Base-by-base conservation (phyloP, 176 grass and related monocot genomes). In the Oryza coarctata region DNA sequence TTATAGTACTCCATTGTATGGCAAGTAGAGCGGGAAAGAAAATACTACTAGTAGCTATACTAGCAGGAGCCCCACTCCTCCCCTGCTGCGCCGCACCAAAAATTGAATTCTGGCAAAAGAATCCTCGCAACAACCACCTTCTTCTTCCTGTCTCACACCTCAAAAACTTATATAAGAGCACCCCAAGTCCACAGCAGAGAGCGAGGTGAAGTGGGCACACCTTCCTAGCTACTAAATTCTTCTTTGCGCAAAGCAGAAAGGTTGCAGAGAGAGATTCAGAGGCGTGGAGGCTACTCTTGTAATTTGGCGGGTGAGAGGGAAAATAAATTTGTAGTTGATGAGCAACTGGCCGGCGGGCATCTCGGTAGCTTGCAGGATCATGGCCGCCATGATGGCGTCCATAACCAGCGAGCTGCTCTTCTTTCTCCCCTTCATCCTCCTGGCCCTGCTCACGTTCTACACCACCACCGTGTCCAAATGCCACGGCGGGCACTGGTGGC, bases 401-500 rank as follows among this genome's bases (percentile, higher is more conserved):
- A 91, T 91, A 49, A 84, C 84, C 45, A 74, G 84, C 82, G 88
- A 91, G 77, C 82, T 90, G 26, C 82, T 91, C 77, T 89, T 95
- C 83, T 88, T 90, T 84, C 80, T 95, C 65, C 88, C 90, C 33
- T 85, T 92, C 63, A 7, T 82, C 82, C 87, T 95, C 14, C 41
- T 91, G 61, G 85, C 95, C 13, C 82, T 98, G 45, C 87, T 98
- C 85, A 82, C 85, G 79, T 87, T 94, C 70, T 98, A 89, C 74
- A 78, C 86, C 82, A 86, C 70, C 68, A 70, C 70, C 39, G 85
- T 63, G 1, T 52, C 87, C 38, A 91, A 94, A 88, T 91, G 89
- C 86, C 77, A 82, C 12, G 65, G 44, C 65, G n/a, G 20, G 9
- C 55, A 67, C 55, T 18, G 68, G 38, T 80, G 70, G 47, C 73